These are phyloP conservation scores for Psidium guajava DNA, from an alignment of 345 rosid species.

Conservation along the genomic window DNA sequence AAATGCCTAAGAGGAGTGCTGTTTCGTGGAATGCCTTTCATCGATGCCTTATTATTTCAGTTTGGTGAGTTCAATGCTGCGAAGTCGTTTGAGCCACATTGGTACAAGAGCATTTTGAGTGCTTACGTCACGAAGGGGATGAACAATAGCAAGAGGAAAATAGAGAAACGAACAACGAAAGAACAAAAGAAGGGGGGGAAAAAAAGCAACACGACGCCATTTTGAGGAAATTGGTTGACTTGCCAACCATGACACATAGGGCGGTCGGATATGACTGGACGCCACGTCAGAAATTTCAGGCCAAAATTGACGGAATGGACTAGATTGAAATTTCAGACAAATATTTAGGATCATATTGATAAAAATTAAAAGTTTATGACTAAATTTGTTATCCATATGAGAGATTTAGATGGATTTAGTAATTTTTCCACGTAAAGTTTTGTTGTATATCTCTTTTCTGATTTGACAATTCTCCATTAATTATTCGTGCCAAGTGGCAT, in stretches of 20 bases:
- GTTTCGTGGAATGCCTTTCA: neutral
- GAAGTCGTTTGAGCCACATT: neutral
- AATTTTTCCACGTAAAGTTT: neutral
- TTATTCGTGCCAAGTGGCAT: no score
- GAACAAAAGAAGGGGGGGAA: neutral
- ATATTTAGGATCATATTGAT: rapidly evolving
- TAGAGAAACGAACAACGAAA: no score
- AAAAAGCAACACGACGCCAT: neutral
- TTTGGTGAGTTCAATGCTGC: neutral
- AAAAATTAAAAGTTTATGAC: no score
- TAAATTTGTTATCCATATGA: no score
- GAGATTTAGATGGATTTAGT: no score
- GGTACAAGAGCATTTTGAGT: neutral
- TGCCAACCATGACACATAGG: neutral
- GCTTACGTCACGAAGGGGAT: neutral
- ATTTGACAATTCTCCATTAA: neutral
- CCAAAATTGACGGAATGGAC: no score
- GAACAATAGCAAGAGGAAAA: neutral
- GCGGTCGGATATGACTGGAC: rapidly evolving
- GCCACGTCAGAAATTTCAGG: no score
- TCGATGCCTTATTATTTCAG: neutral
- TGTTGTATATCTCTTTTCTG: no score
- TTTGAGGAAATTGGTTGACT: neutral
- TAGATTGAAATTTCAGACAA: no score
- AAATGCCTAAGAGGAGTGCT: neutral